Evolutionary conservation across 2,329 filamentous ascomycete species (phyloP).

Genomic region (Xenoacremonium recifei): DNA sequence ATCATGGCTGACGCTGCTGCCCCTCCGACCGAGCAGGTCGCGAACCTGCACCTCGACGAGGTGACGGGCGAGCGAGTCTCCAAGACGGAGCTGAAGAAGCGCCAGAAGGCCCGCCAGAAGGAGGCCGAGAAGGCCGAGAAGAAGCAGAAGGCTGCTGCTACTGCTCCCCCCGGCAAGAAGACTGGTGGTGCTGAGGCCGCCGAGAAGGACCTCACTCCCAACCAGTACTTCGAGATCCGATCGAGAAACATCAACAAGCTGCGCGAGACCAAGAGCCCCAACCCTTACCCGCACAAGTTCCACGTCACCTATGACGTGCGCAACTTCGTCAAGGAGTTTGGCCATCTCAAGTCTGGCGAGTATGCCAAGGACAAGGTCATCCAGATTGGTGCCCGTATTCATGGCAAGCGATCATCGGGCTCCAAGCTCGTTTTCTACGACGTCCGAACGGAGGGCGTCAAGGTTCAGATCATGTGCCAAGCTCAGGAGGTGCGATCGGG

Average conservation of each 20-base stretch:
- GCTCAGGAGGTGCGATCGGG: conserved; percentile 71
- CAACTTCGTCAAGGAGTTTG: conserved; percentile 77
- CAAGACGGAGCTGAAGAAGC: conserved; percentile 91
- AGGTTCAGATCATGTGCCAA: conserved; percentile 91
- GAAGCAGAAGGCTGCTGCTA: conserved; percentile 73
- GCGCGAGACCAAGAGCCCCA: conserved; percentile 37
- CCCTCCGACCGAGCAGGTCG: conserved; percentile 49
- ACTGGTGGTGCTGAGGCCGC: conserved; percentile 56
- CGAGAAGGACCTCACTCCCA: conserved; percentile 56
- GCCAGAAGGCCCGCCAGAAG: conserved; percentile 85
- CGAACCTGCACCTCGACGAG: conserved; percentile 83
- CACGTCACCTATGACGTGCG: conserved; percentile 78
- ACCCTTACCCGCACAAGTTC: conserved; percentile 84
- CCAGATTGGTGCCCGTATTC: conserved; percentile 80
- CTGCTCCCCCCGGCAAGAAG: conserved; percentile 41
- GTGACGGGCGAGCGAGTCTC: conserved; percentile 86
- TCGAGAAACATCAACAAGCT: conserved; percentile 66
- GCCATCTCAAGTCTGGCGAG: conserved; percentile 85
- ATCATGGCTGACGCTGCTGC: conserved; percentile 33
- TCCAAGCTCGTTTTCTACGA: conserved; percentile 92
- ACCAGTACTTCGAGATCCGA: conserved; percentile 92
- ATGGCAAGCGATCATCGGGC: conserved; percentile 79
- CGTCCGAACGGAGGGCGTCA: conserved; percentile 49
- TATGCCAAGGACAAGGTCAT: conserved; percentile 72
- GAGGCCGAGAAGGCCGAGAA: conserved; percentile 90